Conservation (phyloP, 2,329 filamentous ascomycete genomes). For the Ceratocystis alfenasii region DNA sequence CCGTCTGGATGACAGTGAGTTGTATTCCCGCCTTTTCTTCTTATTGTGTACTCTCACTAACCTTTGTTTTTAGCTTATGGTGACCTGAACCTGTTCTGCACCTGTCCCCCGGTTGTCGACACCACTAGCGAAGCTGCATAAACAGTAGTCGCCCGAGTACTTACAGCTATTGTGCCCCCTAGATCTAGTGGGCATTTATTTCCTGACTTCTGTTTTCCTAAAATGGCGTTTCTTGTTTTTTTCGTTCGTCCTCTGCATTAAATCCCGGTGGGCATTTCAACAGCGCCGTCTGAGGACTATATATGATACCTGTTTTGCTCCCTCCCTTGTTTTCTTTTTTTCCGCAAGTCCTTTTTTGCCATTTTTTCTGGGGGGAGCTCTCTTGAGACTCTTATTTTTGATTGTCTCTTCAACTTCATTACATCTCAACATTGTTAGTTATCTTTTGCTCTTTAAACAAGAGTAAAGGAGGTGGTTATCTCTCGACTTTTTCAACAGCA, state of each 20-base stretch:
- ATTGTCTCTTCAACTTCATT: background rate
- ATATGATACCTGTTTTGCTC: background rate
- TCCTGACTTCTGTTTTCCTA: background rate
- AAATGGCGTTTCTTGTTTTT: slow-evolving; percentile 18
- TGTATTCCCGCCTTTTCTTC: background rate
- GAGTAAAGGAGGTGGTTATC: background rate
- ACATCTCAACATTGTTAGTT: slow-evolving; percentile 10
- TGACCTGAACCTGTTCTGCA: slow-evolving; percentile 89
- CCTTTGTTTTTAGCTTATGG: slow-evolving; percentile 55
- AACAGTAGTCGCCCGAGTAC: background rate
- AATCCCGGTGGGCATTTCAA: slow-evolving; percentile 18
- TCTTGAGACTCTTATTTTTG: background rate
- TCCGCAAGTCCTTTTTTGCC: background rate
- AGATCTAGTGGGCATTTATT: background rate
- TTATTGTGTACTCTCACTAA: too few species aligned
- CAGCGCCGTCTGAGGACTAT: slow-evolving; percentile 1
- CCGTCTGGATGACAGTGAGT: slow-evolving; percentile 74
- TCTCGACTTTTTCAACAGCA: background rate
- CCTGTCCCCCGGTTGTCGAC: slow-evolving; percentile 72
- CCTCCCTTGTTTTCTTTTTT: slow-evolving; percentile 1
- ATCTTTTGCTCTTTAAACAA: slow-evolving; percentile 8
- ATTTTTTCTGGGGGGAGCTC: background rate
- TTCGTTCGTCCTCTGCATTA: background rate
- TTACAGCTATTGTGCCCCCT: background rate
- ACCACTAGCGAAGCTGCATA: slow-evolving; percentile 31